Evolutionary conservation across 495 filamentous ascomycete genomes (phyloP).

Genomic region (Arthonia radiata): DNA sequence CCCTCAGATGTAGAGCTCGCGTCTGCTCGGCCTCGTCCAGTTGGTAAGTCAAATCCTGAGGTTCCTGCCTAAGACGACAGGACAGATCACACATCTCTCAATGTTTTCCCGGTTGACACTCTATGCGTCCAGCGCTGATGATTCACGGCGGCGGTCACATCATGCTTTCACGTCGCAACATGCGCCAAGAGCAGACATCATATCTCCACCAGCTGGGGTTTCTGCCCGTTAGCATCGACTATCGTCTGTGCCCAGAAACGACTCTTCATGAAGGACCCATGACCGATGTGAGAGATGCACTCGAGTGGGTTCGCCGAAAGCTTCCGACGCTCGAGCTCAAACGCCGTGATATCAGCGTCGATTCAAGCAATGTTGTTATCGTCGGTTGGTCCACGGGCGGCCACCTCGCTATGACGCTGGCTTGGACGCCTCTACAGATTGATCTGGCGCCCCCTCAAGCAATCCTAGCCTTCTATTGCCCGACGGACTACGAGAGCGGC

Average conservation of each 20-base stretch:
- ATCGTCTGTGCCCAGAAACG: constrained; percentile 29
- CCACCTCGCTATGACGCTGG: constrained; percentile 23
- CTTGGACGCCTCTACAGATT: constrained; percentile 12
- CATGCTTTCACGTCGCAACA: constrained; percentile 20
- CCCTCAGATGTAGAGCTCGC: constrained; percentile 9
- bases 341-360: constrained; percentile 11
- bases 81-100: too few species aligned
- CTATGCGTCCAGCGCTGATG: constrained; percentile 23
- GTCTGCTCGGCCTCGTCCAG: too few species aligned
- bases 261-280: constrained; percentile 24
- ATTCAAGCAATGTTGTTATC: constrained; percentile 17
- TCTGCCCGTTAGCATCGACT: constrained; percentile 28
- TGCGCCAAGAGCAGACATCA: constrained; percentile 15
- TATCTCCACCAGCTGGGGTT: constrained; percentile 18
- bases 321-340: constrained; percentile 15
- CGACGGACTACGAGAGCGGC: constrained; percentile 8
- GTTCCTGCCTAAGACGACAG: too few species aligned
- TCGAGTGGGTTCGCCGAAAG: constrained; percentile 17
- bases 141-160: constrained; percentile 31
- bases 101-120: too few species aligned
- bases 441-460: constrained; percentile 20
- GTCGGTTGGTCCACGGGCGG: constrained; percentile 35
- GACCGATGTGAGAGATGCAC: constrained; percentile 21
- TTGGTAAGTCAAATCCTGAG: constrained; percentile 10
- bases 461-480: constrained; percentile 28